These are phyloP conservation scores for Leccinum rimulosum DNA, from an alignment of 768 basidiomycete species.

Conservation along the genomic window DNA sequence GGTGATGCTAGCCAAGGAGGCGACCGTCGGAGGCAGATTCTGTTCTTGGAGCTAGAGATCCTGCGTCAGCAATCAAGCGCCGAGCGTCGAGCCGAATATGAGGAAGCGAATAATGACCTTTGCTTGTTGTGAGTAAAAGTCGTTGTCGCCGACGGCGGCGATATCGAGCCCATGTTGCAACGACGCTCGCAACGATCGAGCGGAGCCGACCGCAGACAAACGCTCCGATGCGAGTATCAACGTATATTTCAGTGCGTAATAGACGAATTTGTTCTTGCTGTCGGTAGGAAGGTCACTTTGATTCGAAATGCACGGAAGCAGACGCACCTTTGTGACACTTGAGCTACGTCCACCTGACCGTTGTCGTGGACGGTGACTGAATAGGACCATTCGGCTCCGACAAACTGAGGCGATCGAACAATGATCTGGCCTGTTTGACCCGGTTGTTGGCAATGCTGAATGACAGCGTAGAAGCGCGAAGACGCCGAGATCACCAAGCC, in stretches of 20 bases:
- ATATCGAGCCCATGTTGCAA: constrained; percentile 66
- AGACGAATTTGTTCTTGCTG: constrained; percentile 88
- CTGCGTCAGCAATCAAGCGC: constrained; percentile 5
- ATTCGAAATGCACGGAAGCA: background rate
- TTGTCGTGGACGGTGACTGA: constrained; percentile 39
- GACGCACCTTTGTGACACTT: constrained; percentile 24
- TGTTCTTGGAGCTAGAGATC: constrained; percentile 55
- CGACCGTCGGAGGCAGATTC: constrained; percentile 59
- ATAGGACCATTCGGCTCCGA: constrained; percentile 51
- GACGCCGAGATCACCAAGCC: constrained; percentile 91
- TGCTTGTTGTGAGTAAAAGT: constrained; percentile 89
- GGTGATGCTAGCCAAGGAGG: constrained; percentile 64
- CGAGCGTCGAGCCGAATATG: background rate
- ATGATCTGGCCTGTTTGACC: constrained; percentile 39
- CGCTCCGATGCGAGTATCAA: constrained; percentile 64
- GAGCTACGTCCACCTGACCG: constrained; percentile 21
- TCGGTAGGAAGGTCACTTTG: constrained; percentile 18
- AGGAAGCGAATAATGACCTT: constrained; percentile 48
- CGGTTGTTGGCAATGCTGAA: constrained; percentile 38
- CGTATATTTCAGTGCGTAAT: constrained; percentile 81
- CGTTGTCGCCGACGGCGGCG: constrained; percentile 88
- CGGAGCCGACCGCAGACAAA: constrained; percentile 29
- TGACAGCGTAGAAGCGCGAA: constrained; percentile 87
- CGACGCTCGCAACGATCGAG: constrained; percentile 38
- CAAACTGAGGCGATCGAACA: constrained; percentile 90